phyloP scores from a whole-genome alignment of 2,329 filamentous ascomycete species.

The Alternaria triticina region DNA sequence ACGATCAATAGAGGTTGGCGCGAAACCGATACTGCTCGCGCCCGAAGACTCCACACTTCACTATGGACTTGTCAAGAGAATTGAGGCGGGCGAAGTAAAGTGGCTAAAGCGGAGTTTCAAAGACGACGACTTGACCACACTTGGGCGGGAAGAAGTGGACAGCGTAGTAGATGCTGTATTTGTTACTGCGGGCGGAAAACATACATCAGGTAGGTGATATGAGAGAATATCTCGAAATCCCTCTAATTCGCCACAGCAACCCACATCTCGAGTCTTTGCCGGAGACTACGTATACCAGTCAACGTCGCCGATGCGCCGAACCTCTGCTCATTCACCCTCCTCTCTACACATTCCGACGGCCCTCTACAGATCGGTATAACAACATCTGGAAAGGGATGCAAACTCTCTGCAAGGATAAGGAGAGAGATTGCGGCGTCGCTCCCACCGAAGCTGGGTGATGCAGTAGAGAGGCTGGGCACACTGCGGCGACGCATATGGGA shows the following conservation, averaged over 20 bases:
- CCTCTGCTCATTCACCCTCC: conserved; percentile 86
- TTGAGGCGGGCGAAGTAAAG: conserved; percentile 70
- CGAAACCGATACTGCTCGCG: conserved; percentile 78
- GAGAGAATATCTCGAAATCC: neutral
- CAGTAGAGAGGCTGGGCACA: conserved; percentile 77
- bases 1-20: conserved; percentile 82
- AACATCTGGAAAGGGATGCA: conserved; percentile 93
- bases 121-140: conserved; percentile 72
- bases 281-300: conserved; percentile 81
- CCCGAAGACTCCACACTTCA: conserved; percentile 67
- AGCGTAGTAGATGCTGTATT: conserved; percentile 90
- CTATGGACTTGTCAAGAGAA: conserved; percentile 66
- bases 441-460: conserved; percentile 74
- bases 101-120: conserved; percentile 72
- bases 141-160: conserved; percentile 82
- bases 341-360: conserved; percentile 88
- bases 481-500: conserved; percentile 51
- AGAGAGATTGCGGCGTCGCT: conserved; percentile 84
- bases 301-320: conserved; percentile 89
- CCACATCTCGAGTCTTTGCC: conserved; percentile 77
- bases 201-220: conserved; percentile 53
- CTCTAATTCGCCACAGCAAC: conserved; percentile 55
- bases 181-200: conserved; percentile 68
- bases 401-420: conserved; percentile 85
- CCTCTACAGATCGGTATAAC: conserved; percentile 95